phyloP scores from a whole-genome alignment of 2,329 filamentous ascomycete genomes.

The Metarhizium album region DNA sequence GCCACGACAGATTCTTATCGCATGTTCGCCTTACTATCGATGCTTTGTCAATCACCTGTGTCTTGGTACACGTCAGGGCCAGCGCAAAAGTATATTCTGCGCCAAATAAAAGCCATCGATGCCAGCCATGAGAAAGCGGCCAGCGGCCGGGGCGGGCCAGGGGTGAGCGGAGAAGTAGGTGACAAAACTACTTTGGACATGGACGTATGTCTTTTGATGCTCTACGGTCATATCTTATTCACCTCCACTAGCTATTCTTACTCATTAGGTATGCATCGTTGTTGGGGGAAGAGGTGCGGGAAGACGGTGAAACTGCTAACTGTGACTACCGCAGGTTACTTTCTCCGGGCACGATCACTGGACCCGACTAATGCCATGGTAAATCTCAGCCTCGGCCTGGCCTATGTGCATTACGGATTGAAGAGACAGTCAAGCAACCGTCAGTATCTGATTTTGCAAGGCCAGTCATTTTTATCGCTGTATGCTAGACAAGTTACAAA shows the following conservation, averaged over 20 bases:
- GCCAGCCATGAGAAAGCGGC: constrained; percentile 34
- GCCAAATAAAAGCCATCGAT: constrained; percentile 89
- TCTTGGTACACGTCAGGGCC: constrained; percentile 72
- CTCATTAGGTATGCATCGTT: constrained; percentile 49
- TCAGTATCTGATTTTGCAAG: constrained; percentile 79
- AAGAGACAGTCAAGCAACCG: constrained; percentile 86
- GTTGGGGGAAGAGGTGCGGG: not conserved
- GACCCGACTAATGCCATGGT: constrained; percentile 68
- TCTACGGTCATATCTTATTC: constrained; percentile 86
- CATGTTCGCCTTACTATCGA: constrained; percentile 68
- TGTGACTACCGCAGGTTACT: constrained; percentile 50
- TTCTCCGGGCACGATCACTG: constrained; percentile 64
- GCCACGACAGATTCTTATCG: constrained; percentile 77
- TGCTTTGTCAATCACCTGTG: constrained; percentile 61
- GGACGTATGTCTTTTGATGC: constrained; percentile 71
- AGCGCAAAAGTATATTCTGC: constrained; percentile 81
- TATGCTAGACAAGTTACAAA: constrained; percentile 16
- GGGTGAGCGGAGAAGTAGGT: not conserved
- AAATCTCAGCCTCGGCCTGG: constrained; percentile 69
- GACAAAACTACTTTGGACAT: constrained; percentile 28
- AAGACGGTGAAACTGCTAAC: not conserved
- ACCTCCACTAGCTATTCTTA: constrained; percentile 73
- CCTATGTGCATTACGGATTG: constrained; percentile 79
- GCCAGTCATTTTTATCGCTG: constrained; percentile 61
- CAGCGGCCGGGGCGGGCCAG: constrained; percentile 14